These are phyloP conservation scores for Plasmodium berghei DNA, from an alignment of 169 alveolate genomes.

Conservation along the genomic window DNA sequence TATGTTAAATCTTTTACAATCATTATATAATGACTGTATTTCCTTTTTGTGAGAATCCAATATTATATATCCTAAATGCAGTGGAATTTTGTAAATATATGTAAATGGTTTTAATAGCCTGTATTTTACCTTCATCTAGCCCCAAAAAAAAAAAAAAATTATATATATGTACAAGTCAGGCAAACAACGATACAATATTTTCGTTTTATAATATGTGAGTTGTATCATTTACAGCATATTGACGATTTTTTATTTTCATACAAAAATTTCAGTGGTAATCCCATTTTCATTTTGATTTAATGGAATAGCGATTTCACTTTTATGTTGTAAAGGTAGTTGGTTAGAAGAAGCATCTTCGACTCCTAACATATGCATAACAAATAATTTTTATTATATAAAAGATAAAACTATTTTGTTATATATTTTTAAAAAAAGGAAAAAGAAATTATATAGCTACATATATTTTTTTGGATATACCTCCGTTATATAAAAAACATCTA, in stretches of 20 bases:
- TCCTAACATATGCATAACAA: conserved; percentile 11
- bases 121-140: conserved; percentile 29
- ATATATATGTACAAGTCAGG: not conserved
- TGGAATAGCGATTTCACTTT: conserved; percentile 61
- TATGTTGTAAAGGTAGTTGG: conserved; percentile 25
- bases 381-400: not conserved
- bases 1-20: conserved; percentile 77
- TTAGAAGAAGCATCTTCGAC: conserved; percentile 31
- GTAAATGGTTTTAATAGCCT: conserved; percentile 12
- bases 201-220: not conserved
- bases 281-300: conserved; percentile 22
- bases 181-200: conserved; percentile 1
- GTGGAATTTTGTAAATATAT: conserved; percentile 20
- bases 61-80: conserved; percentile 76
- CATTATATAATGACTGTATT: conserved; percentile 79
- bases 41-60: conserved; percentile 7
- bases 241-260: not conserved
- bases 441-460: not conserved
- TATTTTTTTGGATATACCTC: conserved; percentile 31
- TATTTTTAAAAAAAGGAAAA: too few relatives aligned
- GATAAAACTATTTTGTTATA: not conserved
- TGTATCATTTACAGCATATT: not conserved
- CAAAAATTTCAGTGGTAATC: conserved; percentile 53
- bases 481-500: conserved; percentile 76
- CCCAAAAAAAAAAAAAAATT: not conserved